phyloP scores from a whole-genome alignment of 2,329 filamentous ascomycete species.

The Aspergillus eucalypticola region DNA sequence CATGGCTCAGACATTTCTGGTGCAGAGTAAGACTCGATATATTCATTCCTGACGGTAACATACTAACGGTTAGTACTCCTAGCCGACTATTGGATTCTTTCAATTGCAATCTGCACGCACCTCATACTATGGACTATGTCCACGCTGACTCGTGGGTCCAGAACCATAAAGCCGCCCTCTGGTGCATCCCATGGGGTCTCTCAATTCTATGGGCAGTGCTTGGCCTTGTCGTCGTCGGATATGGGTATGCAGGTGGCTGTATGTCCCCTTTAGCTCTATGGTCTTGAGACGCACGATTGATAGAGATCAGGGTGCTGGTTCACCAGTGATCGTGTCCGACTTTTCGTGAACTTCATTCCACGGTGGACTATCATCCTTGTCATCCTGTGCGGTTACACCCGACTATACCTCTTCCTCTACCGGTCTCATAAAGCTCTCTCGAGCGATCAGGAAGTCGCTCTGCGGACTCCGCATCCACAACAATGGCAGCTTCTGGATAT shows the following conservation, averaged over 20 bases:
- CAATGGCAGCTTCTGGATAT: slow-evolving; percentile 11
- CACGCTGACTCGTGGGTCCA: slow-evolving; percentile 6
- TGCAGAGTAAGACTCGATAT: neutral
- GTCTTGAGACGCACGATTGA: neutral
- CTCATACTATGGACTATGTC: slow-evolving; percentile 12
- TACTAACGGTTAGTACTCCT: neutral
- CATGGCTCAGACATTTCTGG: slow-evolving; percentile 8
- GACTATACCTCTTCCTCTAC: slow-evolving; percentile 9
- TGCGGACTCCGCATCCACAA: neutral
- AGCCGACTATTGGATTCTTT: slow-evolving; percentile 13
- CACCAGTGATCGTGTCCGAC: slow-evolving; percentile 9
- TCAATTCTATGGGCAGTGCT: slow-evolving; percentile 7
- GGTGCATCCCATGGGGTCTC: slow-evolving; percentile 7
- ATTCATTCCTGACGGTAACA: neutral
- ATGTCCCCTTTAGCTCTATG: neutral
- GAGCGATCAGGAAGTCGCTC: slow-evolving; percentile 1
- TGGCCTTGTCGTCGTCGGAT: slow-evolving; percentile 7
- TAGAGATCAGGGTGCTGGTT: slow-evolving; percentile 10
- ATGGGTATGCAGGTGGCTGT: slow-evolving; percentile 10
- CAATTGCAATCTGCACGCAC: slow-evolving; percentile 9
- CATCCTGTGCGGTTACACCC: slow-evolving; percentile 8
- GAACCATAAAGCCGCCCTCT: slow-evolving; percentile 2
- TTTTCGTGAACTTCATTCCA: slow-evolving; percentile 5
- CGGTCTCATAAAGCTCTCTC: slow-evolving; percentile 5
- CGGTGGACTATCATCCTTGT: slow-evolving; percentile 9